Conservation (phyloP, 1,284 basidiomycete species). For the Boletus semigastroideus region DNA sequence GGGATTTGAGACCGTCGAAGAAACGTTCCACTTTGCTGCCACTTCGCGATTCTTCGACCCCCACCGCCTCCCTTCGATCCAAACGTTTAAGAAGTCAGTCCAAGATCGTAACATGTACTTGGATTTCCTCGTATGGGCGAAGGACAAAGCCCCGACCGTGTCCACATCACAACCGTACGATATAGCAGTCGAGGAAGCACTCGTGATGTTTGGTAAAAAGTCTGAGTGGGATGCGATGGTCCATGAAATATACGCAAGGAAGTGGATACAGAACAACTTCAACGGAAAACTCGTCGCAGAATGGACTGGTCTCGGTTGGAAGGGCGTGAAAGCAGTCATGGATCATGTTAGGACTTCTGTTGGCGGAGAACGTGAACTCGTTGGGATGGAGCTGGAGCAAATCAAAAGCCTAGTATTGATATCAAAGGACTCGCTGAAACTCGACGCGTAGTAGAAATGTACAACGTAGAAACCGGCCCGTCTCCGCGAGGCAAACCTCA, state of each 20-base stretch:
- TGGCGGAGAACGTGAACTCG: conserved; percentile 39
- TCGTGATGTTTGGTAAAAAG: conserved; percentile 54
- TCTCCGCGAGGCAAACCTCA: neutral
- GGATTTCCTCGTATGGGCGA: conserved; percentile 54
- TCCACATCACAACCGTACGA: conserved; percentile 4
- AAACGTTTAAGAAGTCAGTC: conserved; percentile 43
- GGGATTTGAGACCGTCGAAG: conserved; percentile 54
- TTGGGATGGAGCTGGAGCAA: conserved; percentile 35
- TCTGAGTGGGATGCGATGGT: conserved; percentile 45
- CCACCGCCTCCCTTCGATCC: conserved; percentile 29
- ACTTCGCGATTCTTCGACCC: conserved; percentile 53
- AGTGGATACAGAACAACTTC: conserved; percentile 45
- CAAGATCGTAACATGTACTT: conserved; percentile 57
- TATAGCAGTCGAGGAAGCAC: conserved; percentile 42
- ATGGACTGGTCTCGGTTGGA: conserved; percentile 55
- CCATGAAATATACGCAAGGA: conserved; percentile 32
- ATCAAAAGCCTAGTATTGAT: conserved; percentile 33
- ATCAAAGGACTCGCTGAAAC: conserved; percentile 25
- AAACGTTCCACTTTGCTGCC: conserved; percentile 57
- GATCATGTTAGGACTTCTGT: conserved; percentile 42
- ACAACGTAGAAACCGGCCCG: conserved; percentile 4
- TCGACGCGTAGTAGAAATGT: conserved; percentile 15
- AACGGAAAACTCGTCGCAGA: conserved; percentile 51
- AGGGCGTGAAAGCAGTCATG: conserved; percentile 50
- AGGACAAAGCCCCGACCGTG: conserved; percentile 17